Evolutionary conservation across 768 basidiomycete genomes (phyloP).

Genomic region (Leccinum uliginosum): DNA sequence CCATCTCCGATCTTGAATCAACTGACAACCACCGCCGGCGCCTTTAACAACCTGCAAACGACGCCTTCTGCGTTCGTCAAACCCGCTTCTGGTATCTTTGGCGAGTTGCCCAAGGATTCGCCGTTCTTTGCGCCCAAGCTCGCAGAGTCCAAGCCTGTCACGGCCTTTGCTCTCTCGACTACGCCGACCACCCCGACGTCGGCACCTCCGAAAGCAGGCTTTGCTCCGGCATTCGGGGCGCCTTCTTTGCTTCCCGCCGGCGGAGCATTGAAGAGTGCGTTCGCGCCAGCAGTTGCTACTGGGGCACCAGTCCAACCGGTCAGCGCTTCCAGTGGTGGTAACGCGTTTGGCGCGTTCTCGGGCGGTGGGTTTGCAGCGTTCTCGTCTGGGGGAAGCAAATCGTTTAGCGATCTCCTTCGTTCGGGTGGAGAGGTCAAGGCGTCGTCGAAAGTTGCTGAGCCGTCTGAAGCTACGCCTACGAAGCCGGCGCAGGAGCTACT

Average conservation of each 20-base stretch:
- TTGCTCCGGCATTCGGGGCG: conserved; percentile 33
- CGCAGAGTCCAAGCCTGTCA: conserved; percentile 32
- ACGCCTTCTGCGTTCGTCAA: conserved; percentile 34
- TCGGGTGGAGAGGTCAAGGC: conserved; percentile 28
- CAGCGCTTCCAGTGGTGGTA: conserved; percentile 12
- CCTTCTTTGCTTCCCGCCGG: conserved; percentile 31
- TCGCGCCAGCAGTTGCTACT: conserved; percentile 5
- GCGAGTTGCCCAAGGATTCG: conserved; percentile 38
- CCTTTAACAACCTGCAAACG: conserved; percentile 38
- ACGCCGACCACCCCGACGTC: conserved; percentile 14
- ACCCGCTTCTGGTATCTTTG: conserved; percentile 34
- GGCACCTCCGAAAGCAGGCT: conserved; percentile 21
- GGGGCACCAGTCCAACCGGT: conserved; percentile 7
- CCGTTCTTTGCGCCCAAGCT: conserved; percentile 47
- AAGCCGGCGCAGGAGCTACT: neutral
- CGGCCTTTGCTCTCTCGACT: conserved; percentile 35
- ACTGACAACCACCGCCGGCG: conserved; percentile 24
- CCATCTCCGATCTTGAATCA: conserved; percentile 20
- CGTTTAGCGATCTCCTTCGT: conserved; percentile 63
- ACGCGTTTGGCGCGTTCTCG: conserved; percentile 27
- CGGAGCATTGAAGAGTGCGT: conserved; percentile 15
- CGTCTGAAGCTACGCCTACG: conserved; percentile 16
- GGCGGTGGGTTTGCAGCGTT: conserved; percentile 51
- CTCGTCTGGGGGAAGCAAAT: conserved; percentile 40
- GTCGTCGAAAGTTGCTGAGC: conserved; percentile 7